Evolutionary conservation across 2,329 filamentous ascomycete species (phyloP), one percentile per base, ranked within the genome.

Genomic region (Cordyceps javanica): DNA sequence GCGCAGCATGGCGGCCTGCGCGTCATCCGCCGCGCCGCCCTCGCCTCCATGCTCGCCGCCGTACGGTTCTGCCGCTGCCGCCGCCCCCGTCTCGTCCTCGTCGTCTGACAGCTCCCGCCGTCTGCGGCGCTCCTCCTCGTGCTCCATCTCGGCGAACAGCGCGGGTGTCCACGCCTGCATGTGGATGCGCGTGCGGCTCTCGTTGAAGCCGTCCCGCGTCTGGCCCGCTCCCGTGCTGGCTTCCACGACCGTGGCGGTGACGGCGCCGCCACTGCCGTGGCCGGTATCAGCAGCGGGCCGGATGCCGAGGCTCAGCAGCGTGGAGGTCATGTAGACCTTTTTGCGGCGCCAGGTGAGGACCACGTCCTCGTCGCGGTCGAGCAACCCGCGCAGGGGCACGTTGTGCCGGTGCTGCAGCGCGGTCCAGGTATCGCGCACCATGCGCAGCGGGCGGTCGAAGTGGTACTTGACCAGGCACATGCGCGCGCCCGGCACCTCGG

Each of bases 331-430:
- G 68, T 88, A 96, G 3, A 96, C 72, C 59, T 83, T 82, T 59
- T 82, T 83, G 26, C 83, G 81, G 61, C 86, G 86, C 87, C 90
- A 96, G 0, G 90, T 94, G 57, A 97, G 79, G 64, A 94, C 88
- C 19, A 95, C 75, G 1, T 77, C 74, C 5, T 79, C 73, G 2
- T 77, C 71, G 25, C 78, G 68, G 3, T 80, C 54, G 42, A 49
- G 23, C 9, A 55, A 23, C 21, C n/a, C 25, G 2, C 70, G 62
- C 8, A 78, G 64, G 10, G 63, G 34, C 6, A 70, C 52, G 1
- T 69, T 68, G 2, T 74, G 70, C 2, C 70, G 79, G 1, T 69
- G 70, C 66, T 92, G 87, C 55, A 79, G 78, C 13, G 76, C 72
- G 64, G 88, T 83, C 89, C 91, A 97, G 13, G 82, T 82, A 38